Evolutionary conservation across 805 yeast species (phyloP).

Genomic region (Candida odintsovae): DNA sequence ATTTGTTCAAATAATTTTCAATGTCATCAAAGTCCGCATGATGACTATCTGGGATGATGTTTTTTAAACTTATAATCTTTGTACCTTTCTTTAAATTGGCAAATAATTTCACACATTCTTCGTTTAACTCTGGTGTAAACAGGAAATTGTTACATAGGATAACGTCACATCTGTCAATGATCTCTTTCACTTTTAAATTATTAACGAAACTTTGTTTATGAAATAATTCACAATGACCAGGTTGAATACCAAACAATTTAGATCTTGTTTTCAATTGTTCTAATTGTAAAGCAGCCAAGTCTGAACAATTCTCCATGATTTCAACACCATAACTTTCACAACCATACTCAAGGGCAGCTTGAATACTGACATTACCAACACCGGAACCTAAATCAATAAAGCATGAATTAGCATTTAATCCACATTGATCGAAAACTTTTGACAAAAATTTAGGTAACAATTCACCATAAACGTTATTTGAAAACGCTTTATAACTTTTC

Average conservation of each 20-base stretch:
- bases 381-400: conserved; percentile 92
- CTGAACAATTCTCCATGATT: conserved; percentile 77
- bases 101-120: conserved; percentile 59
- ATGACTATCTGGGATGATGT: conserved; percentile 73
- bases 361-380: conserved; percentile 87
- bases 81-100: conserved; percentile 65
- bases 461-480: conserved; percentile 90
- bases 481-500: conserved; percentile 74
- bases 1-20: conserved; percentile 55
- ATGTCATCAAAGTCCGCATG: conserved; percentile 47
- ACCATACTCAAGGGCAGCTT: conserved; percentile 84
- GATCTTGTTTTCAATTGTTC: conserved; percentile 54
- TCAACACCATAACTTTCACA: conserved; percentile 87
- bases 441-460: conserved; percentile 72
- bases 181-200: conserved; percentile 47
- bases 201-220: conserved; percentile 67
- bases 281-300: conserved; percentile 55
- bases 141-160: conserved; percentile 78
- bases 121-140: conserved; percentile 71
- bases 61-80: conserved; percentile 71
- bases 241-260: conserved; percentile 55
- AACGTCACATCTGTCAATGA: conserved; percentile 60
- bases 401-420: conserved; percentile 43
- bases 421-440: conserved; percentile 56
- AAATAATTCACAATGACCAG: conserved; percentile 53